Percentiles rank a stretch among this genome's conserved stretches.
These are phyloP conservation scores for Inga laurina DNA, from an alignment of 306 rosid genomes.

Conservation along the genomic window DNA sequence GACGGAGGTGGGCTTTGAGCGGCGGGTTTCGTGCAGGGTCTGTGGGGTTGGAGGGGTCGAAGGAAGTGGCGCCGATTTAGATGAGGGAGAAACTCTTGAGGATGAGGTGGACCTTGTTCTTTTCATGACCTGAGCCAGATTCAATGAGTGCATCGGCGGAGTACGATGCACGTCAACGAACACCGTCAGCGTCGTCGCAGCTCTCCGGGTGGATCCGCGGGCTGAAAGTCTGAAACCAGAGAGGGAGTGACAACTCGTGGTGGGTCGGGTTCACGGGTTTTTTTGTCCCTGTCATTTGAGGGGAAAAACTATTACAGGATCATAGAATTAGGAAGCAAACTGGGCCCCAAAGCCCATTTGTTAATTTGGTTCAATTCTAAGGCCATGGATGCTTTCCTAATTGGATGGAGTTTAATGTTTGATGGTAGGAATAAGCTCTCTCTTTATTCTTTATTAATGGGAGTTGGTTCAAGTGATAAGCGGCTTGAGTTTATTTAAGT, in stretches of 20 bases:
- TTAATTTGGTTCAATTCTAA: too few species aligned
- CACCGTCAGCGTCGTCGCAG: background rate
- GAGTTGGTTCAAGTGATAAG: too few species aligned
- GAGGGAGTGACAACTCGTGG: background rate
- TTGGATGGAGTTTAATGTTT: too few species aligned
- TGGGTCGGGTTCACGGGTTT: background rate
- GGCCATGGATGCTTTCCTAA: too few species aligned
- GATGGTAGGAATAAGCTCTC: too few species aligned
- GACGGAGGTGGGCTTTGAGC: constrained; percentile 18
- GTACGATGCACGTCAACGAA: background rate
- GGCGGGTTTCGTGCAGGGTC: constrained; percentile 25
- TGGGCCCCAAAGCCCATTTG: background rate
- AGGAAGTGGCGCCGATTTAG: constrained; percentile 35
- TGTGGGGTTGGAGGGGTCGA: constrained; percentile 58
- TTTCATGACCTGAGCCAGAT: constrained; percentile 42
- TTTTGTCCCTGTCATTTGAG: background rate
- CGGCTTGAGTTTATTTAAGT: too few species aligned
- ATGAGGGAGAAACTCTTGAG: constrained; percentile 27
- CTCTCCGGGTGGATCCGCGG: background rate
- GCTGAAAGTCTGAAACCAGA: background rate
- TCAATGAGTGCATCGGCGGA: constrained; percentile 31
- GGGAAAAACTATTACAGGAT: too few species aligned
- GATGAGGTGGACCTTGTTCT: constrained; percentile 42
- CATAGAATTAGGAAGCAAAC: too few species aligned
- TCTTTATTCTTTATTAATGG: too few species aligned